Evolutionary conservation across 169 alveolate species (phyloP), one percentile per base, ranked within the genome.

Genomic region (Perkinsus marinus): DNA sequence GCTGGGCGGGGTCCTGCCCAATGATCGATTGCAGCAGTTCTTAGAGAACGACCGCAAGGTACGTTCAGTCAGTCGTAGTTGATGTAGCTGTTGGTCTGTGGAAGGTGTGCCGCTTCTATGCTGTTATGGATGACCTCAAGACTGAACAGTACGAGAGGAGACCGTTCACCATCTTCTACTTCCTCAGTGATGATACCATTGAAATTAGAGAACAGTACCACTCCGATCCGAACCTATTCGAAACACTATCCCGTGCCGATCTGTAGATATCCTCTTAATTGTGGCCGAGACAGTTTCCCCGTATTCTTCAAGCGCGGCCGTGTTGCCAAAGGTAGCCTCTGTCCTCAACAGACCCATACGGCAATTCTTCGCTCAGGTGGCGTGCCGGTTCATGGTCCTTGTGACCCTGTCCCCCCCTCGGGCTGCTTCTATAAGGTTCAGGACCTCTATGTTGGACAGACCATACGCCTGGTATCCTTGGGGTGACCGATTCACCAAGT

Each of bases 201-300:
- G 91, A 90, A 46, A 90, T 90, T 47, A n/a, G 92, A 39, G 92
- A 90, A 41, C 92, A 90, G 90, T 90, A 90, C 39, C 79, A 68
- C 36, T 36, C 16, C 39, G 30, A 47, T 0, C 17, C n/a, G n/a
- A n/a, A 34, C 39, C 39, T 69, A 26, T 10, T 68, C 37, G 39
- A 10, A 39, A 30, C 22, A 26, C 5, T 0, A n/a, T 69, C 39
- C n/a, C n/a, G n/a, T 10, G 89, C 36, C 3, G 37, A 34, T 39
- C 26, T 36, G 69, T 7, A 46, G 79, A 39, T 26, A 90, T 6
- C 68, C 69, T 43, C 69, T 39, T 22, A 91, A 91, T 47, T 39
- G 91, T 39, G 93, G 93, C 68, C 93, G 93, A 34, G 93, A 91
- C 43, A 39, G 46, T 39, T 91, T 91, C 89, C 93, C 93, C 41